Percentiles rank a stretch among this genome's conserved stretches.
These are phyloP conservation scores for Spinacia oleracea DNA, from an alignment of 179 eudicot species.

Conservation along the genomic window DNA sequence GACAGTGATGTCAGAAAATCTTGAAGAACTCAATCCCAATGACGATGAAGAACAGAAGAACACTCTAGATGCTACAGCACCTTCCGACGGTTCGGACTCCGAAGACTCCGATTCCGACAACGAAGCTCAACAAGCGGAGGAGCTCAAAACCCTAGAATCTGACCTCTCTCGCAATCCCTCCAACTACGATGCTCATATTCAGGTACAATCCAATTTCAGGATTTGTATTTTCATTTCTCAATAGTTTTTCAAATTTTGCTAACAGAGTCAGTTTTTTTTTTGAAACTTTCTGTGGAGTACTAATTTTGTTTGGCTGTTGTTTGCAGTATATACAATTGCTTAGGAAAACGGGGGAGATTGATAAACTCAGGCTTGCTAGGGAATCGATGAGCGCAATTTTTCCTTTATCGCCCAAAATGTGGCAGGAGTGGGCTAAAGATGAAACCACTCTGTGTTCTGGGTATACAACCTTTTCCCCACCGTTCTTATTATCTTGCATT, in stretches of 20 bases:
- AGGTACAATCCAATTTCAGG: conserved; percentile 38
- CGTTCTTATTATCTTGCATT: not conserved
- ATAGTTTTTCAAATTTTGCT: not conserved
- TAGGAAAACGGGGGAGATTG: conserved; percentile 85
- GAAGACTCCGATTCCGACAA: conserved; percentile 62
- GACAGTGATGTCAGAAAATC: not conserved
- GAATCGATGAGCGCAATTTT: conserved; percentile 73
- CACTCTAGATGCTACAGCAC: not conserved
- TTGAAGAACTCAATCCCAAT: not conserved
- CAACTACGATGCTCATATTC: conserved; percentile 74
- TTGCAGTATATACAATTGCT: conserved; percentile 65
- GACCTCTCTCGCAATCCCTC: conserved; percentile 57
- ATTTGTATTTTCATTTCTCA: not conserved
- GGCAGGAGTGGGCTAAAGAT: conserved; percentile 95
- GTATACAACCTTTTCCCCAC: conserved; percentile 30
- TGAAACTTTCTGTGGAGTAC: too few species aligned
- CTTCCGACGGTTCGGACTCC: conserved; percentile 45
- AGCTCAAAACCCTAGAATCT: conserved; percentile 69
- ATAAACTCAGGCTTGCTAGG: conserved; percentile 81
- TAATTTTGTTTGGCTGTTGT: not conserved
- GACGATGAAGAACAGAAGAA: not conserved
- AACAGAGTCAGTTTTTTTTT: not conserved
- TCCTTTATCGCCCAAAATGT: conserved; percentile 77
- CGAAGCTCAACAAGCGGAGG: conserved; percentile 48
- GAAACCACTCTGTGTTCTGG: conserved; percentile 60